These are phyloP conservation scores for Talaromyces atroroseus DNA, from an alignment of 2,329 filamentous ascomycete genomes.

Conservation along the genomic window DNA sequence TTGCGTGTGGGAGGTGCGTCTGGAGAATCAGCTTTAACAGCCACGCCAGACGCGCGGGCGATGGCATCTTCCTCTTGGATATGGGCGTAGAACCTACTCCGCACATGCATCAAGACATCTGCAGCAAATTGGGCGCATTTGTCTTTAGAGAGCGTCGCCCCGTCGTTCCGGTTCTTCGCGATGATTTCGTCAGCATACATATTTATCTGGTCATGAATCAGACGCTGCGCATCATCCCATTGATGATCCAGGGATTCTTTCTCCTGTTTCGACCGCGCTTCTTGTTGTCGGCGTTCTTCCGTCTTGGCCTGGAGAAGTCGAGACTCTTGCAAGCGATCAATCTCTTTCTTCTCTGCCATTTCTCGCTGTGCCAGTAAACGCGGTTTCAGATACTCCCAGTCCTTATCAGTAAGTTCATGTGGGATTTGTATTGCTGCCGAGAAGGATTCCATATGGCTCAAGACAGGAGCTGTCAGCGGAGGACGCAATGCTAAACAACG, in stretches of 20 bases:
- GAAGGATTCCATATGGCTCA: constrained; percentile 68
- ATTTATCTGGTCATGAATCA: constrained; percentile 60
- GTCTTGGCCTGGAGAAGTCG: constrained; percentile 43
- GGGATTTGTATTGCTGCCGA: constrained; percentile 67
- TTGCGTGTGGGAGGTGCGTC: constrained; percentile 55
- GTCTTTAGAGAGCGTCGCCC: constrained; percentile 58
- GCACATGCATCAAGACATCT: constrained; percentile 63
- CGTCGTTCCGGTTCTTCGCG: constrained; percentile 58
- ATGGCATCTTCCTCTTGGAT: constrained; percentile 50
- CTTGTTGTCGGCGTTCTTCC: constrained; percentile 43
- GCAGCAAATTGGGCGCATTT: constrained; percentile 64
- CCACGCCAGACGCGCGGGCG: constrained; percentile 42
- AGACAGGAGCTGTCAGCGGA: constrained; percentile 56
- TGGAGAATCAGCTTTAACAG: constrained; percentile 45
- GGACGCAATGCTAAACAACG: constrained; percentile 62
- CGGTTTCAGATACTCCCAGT: constrained; percentile 65
- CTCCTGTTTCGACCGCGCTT: constrained; percentile 46
- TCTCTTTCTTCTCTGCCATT: constrained; percentile 56
- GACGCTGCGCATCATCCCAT: constrained; percentile 66
- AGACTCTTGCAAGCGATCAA: constrained; percentile 45
- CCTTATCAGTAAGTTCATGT: constrained; percentile 60
- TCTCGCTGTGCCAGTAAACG: constrained; percentile 61
- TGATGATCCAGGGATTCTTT: constrained; percentile 60
- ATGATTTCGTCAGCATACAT: constrained; percentile 67
- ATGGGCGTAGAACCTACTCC: constrained; percentile 60